These are phyloP conservation scores for Zygnema circumcarinatum DNA, from an alignment of 139 green algal genomes.

Conservation along the genomic window DNA sequence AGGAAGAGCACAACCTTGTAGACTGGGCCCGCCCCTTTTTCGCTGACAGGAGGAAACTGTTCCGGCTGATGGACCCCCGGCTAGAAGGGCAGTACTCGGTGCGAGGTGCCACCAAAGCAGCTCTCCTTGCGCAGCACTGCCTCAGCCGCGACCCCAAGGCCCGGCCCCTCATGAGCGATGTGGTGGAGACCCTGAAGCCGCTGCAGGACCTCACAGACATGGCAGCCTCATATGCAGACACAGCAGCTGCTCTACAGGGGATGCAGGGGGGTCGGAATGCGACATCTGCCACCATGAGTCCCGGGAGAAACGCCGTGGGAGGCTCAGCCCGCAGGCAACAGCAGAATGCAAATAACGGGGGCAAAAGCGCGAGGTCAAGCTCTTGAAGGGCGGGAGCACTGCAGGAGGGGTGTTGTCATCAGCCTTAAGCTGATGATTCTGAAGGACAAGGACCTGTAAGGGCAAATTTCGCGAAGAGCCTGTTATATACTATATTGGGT, in stretches of 20 bases:
- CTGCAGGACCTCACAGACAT: conserved; percentile 52
- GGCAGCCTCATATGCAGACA: conserved; percentile 11
- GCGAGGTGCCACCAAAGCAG: conserved; percentile 42
- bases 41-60: conserved; percentile 40
- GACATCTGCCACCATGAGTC: background rate
- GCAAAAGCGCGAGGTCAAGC: too few relatives aligned
- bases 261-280: background rate
- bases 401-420: too few relatives aligned
- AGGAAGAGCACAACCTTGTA: conserved; percentile 33
- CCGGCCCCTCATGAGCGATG: conserved; percentile 54
- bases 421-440: too few relatives aligned
- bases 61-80: conserved; percentile 52
- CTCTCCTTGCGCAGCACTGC: conserved; percentile 46
- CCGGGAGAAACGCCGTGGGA: background rate
- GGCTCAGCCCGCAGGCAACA: too few relatives aligned
- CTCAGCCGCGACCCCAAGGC: conserved; percentile 46
- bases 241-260: background rate
- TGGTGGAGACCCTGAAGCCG: conserved; percentile 49
- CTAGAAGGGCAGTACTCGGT: conserved; percentile 54
- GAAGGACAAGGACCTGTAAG: too few relatives aligned
- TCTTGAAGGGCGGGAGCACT: too few relatives aligned
- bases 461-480: too few relatives aligned
- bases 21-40: conserved; percentile 43
- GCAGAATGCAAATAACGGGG: too few relatives aligned
- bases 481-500: too few relatives aligned